Conservation (phyloP, 805 yeast species). For the Wickerhamomyces chambardii region DNA sequence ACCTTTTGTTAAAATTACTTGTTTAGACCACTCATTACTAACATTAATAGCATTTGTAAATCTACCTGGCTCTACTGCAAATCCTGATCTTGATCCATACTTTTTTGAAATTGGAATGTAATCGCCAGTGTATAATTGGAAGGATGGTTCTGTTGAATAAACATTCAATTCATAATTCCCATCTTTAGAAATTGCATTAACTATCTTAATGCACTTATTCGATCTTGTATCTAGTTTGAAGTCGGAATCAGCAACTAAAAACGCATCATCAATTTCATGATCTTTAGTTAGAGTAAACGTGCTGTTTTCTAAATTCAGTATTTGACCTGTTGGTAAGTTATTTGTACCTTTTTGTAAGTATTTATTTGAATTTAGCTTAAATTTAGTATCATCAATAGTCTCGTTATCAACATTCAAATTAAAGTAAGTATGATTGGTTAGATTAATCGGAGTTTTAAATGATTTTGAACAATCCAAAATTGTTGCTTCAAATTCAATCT, state of each 20-base stretch:
- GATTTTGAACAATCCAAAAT: slow-evolving; percentile 1
- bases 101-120: slow-evolving; percentile 25
- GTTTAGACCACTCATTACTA: slow-evolving; percentile 32
- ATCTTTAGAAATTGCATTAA: slow-evolving; percentile 35
- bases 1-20: slow-evolving; percentile 40
- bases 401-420: slow-evolving; percentile 28
- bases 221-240: slow-evolving; percentile 38
- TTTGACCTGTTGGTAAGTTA: slow-evolving; percentile 37
- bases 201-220: slow-evolving; percentile 23
- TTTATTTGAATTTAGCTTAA: slow-evolving; percentile 27
- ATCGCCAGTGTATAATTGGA: slow-evolving; percentile 60
- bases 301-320: slow-evolving; percentile 18
- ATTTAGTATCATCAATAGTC: slow-evolving; percentile 27
- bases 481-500: slow-evolving; percentile 33
- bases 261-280: slow-evolving; percentile 34
- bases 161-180: slow-evolving; percentile 32
- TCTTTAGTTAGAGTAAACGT: slow-evolving; percentile 9
- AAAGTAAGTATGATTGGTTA: slow-evolving; percentile 61
- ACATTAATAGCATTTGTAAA: slow-evolving; percentile 44
- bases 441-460: slow-evolving; percentile 34
- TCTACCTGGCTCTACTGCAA: slow-evolving; percentile 56
- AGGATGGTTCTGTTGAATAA: slow-evolving; percentile 54
- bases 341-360: slow-evolving; percentile 32
- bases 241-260: slow-evolving; percentile 26
- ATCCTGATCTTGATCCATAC: slow-evolving; percentile 34